Base-by-base conservation (phyloP, 805 yeast genomes). In the Metschnikowia hibisci region DNA sequence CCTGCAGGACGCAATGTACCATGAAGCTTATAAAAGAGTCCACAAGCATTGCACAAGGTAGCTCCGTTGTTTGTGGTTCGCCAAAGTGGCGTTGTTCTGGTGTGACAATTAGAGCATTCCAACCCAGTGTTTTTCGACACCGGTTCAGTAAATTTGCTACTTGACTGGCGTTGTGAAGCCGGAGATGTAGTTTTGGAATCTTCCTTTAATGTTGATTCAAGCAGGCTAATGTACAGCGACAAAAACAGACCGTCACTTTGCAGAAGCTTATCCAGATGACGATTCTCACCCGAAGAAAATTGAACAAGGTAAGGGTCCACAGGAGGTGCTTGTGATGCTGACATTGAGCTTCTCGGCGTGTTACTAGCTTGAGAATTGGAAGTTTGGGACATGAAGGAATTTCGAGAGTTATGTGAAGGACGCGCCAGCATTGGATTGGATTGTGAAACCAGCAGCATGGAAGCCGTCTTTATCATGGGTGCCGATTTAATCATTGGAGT, bases 11-110 rank as follows among this genome's bases (percentile, higher is more conserved):
- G 57, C 52, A 69, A 62, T 4, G 69, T 70, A 6, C 76, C 76
- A 45, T 71, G 76, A 28, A 71, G 55, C 49, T 71, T 71, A 50
- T 67, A 69, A 47, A 70, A 71, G 31, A 71, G 60, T 6, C 76
- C 76, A 46, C 76, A 71, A 1, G 75, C 76, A 49, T 71, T 71
- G 47, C 76, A 71, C 23, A 71, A 56, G 34, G 70, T 59, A 39
- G 67, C 73, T 6, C 76, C 76, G 33, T 62, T 60, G 48, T 61
- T 63, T 9, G 73, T 59, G 45, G 65, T 69, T 32, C 76, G 57
- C 76, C 76, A 71, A 16, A 71, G 52, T 9, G 76, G 76, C 1
- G 76, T 70, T 4, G 76, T 69, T 45, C 57, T 62, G 5, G 76
- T 70, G 32, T 66, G 65, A 48, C 76, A 71, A 53, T 71, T 70